Evolutionary conservation across 2,329 filamentous ascomycete genomes (phyloP).

Genomic region (Volutella citrinella): DNA sequence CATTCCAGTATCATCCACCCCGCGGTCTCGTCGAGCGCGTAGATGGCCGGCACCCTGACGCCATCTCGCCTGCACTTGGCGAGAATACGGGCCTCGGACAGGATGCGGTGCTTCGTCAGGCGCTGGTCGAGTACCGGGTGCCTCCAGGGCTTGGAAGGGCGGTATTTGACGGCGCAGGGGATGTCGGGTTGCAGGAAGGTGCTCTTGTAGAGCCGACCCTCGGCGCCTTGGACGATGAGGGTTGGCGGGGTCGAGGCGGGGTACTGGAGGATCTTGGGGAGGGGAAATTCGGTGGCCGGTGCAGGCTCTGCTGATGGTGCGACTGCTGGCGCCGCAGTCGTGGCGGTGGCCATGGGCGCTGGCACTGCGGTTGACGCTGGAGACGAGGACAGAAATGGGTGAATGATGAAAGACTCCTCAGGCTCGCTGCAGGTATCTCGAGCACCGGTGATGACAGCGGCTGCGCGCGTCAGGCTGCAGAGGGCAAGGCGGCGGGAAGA

Average conservation of each 20-base stretch:
- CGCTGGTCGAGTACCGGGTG: conserved; percentile 86
- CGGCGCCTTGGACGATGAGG: conserved; percentile 89
- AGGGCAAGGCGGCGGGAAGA: too few relatives aligned
- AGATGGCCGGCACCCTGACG: conserved; percentile 76
- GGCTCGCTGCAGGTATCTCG: too few relatives aligned
- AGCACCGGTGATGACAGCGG: too few relatives aligned
- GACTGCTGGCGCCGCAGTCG: conserved; percentile 12
- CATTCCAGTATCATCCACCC: conserved; percentile 85
- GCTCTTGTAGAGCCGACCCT: conserved; percentile 89
- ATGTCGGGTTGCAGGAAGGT: conserved; percentile 67
- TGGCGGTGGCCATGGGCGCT: conserved; percentile 2
- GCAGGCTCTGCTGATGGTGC: conserved; percentile 15
- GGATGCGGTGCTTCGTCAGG: conserved; percentile 80
- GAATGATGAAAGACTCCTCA: too few relatives aligned
- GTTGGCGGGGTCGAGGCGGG: conserved; percentile 56
- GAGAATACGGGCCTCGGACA: conserved; percentile 85
- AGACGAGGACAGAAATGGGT: neutral
- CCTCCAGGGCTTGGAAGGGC: conserved; percentile 86
- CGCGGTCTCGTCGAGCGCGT: conserved; percentile 60
- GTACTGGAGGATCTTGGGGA: conserved; percentile 64
- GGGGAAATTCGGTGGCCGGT: conserved; percentile 39
- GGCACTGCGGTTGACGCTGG: conserved; percentile 4
- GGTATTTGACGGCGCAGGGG: conserved; percentile 83
- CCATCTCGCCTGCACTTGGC: conserved; percentile 76
- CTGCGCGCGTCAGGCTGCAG: too few relatives aligned